Evolutionary conservation across 2,329 filamentous ascomycete species (phyloP), one percentile per base, ranked within the genome.

Genomic region (Acephala macrosclerotiorum): DNA sequence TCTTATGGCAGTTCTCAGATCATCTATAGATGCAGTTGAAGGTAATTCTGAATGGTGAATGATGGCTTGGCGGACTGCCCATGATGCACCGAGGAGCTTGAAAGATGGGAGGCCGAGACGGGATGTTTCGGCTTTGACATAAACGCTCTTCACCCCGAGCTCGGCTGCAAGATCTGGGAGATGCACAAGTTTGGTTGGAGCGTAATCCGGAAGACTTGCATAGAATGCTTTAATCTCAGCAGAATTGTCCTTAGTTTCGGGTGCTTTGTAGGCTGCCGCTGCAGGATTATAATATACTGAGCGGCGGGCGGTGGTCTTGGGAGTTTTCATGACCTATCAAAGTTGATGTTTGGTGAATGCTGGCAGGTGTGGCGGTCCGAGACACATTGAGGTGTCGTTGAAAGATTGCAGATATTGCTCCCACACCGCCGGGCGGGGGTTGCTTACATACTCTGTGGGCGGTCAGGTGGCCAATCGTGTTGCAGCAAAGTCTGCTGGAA

Each of bases 61-160:
- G 7, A 92, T 74, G 16, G 89, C 86, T 11, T 85, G 84, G 70
- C 87, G 90, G 1, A 86, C 83, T 0, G 86, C 91, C 91, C 91
- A 95, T 0, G 89, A 91, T 1, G 92, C 91, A 22, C 92, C 92
- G 0, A 94, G 84, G 55, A 94, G 91, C 77, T 96, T 96, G 82
- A 94, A 95, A 0, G 91, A 85, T 0, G 91, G 90, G 1, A 94
- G 81, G 0, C 89, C 88, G 36, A 93, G 86, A 7, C 91, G 85
- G 61, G 79, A 81, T 29, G 85, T 88, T 76, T 95, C 91, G 71
- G 94, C 87, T 74, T 95, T 95, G 69, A 94, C 73, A 47, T 88
- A 82, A 3, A 94, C 81, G 4, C 82, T 78, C 1, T 79, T 77
- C 14, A 92, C 78, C 0, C 85, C 85, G 0, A 93, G 76, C 18